Percentiles rank a stretch among this genome's conserved stretches.
Evolutionary conservation across 352 stramenopile species (phyloP).

Genomic region (Phytophthora megakarya): DNA sequence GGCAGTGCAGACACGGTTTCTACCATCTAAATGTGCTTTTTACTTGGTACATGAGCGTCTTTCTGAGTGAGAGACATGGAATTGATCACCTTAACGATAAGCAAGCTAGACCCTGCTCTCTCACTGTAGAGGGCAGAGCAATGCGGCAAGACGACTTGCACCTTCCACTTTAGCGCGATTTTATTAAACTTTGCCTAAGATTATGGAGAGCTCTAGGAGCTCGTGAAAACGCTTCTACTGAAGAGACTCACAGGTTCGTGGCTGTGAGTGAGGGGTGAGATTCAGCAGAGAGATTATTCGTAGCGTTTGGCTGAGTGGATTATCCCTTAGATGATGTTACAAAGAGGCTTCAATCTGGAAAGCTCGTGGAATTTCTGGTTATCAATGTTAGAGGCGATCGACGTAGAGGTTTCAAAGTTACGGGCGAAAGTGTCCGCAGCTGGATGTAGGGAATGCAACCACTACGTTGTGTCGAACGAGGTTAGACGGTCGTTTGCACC

Average conservation of each 20-base stretch:
- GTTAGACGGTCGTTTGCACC: not conserved
- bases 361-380: constrained; percentile 9
- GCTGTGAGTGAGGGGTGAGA: constrained; percentile 10
- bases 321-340: constrained; percentile 6
- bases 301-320: not conserved
- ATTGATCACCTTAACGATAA: constrained; percentile 13
- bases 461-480: not conserved
- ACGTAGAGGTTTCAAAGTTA: constrained; percentile 1
- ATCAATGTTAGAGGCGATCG: constrained; percentile 15
- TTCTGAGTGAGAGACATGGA: too few relatives aligned
- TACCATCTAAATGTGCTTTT: constrained; percentile 24
- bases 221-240: constrained; percentile 32
- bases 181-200: too few relatives aligned
- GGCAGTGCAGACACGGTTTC: constrained; percentile 16
- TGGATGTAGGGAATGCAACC: constrained; percentile 19
- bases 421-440: constrained; percentile 31
- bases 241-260: not conserved
- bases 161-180: constrained; percentile 17
- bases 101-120: constrained; percentile 25
- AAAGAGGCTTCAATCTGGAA: not conserved
- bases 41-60: not conserved
- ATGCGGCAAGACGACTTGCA: constrained; percentile 6
- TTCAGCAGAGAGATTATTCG: constrained; percentile 5
- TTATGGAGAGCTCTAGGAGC: constrained; percentile 13
- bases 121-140: constrained; percentile 22